These are phyloP conservation scores for Monosporozyma servazzii DNA, from an alignment of 805 yeast species.

Conservation along the genomic window DNA sequence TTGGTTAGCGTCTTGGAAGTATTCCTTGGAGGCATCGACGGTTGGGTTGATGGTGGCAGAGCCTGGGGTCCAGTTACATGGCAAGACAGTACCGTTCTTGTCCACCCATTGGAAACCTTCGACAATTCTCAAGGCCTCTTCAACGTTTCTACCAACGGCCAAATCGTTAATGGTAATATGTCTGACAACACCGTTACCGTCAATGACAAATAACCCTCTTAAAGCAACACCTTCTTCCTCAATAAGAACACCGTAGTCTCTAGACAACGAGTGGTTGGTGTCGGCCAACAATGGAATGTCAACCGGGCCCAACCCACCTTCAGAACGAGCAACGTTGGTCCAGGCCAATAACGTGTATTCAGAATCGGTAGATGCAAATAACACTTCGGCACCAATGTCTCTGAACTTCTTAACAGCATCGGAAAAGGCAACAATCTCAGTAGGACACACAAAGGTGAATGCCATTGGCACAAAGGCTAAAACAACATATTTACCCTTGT, in stretches of 20 bases:
- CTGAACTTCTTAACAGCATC: conserved; percentile 87
- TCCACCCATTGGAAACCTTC: conserved; percentile 99
- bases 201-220: conserved; percentile 97
- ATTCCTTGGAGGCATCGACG: conserved; percentile 68
- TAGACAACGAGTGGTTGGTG: conserved; percentile 90
- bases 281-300: conserved; percentile 93
- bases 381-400: conserved; percentile 77
- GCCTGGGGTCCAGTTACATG: conserved; percentile 99
- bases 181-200: conserved; percentile 90
- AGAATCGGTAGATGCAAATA: conserved; percentile 97
- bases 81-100: conserved; percentile 98
- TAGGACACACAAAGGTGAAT: conserved; percentile 98
- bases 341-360: conserved; percentile 96
- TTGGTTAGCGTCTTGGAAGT: conserved; percentile 58
- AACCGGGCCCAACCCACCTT: conserved; percentile 96
- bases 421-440: conserved; percentile 97
- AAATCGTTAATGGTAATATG: conserved; percentile 97
- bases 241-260: conserved; percentile 93
- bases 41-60: conserved; percentile 83
- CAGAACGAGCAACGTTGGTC: conserved; percentile 94
- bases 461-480: conserved; percentile 98
- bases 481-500: conserved; percentile 96
- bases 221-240: conserved; percentile 95
- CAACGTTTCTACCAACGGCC: conserved; percentile 98
- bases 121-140: conserved; percentile 92